These are phyloP conservation scores for Geosmithia putterillii DNA, from an alignment of 2,329 filamentous ascomycete species.

Conservation along the genomic window DNA sequence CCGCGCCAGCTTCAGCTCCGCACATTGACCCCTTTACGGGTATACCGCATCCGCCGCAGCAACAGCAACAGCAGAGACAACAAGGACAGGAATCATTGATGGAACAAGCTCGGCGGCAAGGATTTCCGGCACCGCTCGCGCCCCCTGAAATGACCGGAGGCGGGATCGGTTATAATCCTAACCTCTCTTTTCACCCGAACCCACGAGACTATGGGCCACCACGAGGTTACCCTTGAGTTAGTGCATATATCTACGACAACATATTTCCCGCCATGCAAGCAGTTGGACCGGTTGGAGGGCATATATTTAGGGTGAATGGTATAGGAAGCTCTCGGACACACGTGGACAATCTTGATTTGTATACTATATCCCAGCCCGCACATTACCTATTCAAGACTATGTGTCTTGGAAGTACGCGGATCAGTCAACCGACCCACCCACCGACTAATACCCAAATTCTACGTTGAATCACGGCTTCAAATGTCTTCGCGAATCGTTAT, in stretches of 20 bases:
- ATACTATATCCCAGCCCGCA: too few species aligned
- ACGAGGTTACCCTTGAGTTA: not conserved
- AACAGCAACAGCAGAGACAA: not conserved
- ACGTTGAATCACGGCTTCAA: too few species aligned
- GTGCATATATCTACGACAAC: not conserved
- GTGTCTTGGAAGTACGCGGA: too few species aligned
- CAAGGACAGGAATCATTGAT: not conserved
- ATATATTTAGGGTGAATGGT: not conserved
- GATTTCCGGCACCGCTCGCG: not conserved
- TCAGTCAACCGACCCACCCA: too few species aligned
- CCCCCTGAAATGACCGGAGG: not conserved
- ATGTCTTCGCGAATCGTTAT: too few species aligned
- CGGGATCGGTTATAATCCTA: not conserved
- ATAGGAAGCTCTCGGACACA: too few species aligned
- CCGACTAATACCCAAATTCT: too few species aligned
- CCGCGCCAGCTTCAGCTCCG: not conserved
- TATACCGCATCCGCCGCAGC: not conserved
- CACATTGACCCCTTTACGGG: constrained; percentile 6
- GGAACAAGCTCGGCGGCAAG: not conserved
- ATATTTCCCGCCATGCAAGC: not conserved
- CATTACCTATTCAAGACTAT: too few species aligned
- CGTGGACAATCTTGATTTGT: too few species aligned
- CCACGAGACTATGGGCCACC: not conserved
- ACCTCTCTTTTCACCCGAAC: not conserved
- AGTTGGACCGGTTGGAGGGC: too few species aligned